Percentiles rank a stretch among this genome's conserved stretches.
phyloP scores from a whole-genome alignment of 108 stramenopile genomes.

The Cyclotella kingstonii region DNA sequence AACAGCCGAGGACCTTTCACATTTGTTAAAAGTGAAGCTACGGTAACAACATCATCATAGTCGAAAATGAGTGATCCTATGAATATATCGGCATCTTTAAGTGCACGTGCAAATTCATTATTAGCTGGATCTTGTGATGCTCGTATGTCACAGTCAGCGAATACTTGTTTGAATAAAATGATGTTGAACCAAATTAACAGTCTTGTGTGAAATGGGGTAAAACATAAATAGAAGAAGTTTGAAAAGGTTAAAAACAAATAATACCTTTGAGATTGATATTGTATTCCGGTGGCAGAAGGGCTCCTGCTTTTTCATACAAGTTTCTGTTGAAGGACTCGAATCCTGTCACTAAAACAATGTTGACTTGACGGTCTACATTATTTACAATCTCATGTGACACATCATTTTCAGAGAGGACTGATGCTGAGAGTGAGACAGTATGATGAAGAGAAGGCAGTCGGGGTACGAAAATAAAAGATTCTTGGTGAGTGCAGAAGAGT shows the following conservation, averaged over 20 bases:
- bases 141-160: slow-evolving; percentile 69
- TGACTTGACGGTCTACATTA: too few relatives aligned
- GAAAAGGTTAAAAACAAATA: too few relatives aligned
- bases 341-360: slow-evolving; percentile 82
- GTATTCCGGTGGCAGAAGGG: slow-evolving; percentile 13
- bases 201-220: too few relatives aligned
- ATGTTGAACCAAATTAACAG: neutral
- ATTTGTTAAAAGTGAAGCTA: slow-evolving; percentile 35
- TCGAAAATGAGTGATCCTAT: slow-evolving; percentile 80
- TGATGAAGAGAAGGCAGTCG: too few relatives aligned
- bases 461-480: too few relatives aligned
- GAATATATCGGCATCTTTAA: slow-evolving; percentile 70
- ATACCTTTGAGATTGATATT: slow-evolving; percentile 29
- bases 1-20: slow-evolving; percentile 61
- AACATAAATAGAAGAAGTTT: too few relatives aligned
- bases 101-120: slow-evolving; percentile 50
- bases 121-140: slow-evolving; percentile 6
- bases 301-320: slow-evolving; percentile 63
- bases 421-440: too few relatives aligned
- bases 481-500: too few relatives aligned
- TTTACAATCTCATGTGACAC: too few relatives aligned
- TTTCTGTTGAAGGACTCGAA: slow-evolving; percentile 88
- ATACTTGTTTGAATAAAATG: slow-evolving; percentile 47
- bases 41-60: slow-evolving; percentile 50
- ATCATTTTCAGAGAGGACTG: too few relatives aligned